phyloP scores from a whole-genome alignment of 768 basidiomycete species.

The Tylopilus plumbeoviolaceoides region DNA sequence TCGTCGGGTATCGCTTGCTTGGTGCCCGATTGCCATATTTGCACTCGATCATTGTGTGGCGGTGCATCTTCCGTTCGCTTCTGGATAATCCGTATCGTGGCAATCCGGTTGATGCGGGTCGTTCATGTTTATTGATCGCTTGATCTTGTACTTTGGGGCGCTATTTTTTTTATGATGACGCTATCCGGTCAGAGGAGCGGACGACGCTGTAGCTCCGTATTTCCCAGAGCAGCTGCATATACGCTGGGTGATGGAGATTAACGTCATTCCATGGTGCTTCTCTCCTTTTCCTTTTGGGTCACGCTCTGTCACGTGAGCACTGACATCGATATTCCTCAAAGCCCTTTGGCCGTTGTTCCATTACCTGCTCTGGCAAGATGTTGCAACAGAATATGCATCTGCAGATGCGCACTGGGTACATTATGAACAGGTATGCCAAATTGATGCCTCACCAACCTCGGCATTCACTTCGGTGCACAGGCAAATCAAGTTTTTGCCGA shows the following conservation, averaged over 20 bases:
- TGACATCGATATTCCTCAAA: slow-evolving; percentile 29
- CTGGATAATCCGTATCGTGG: slow-evolving; percentile 1
- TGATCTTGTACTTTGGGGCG: slow-evolving; percentile 5
- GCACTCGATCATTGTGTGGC: not conserved
- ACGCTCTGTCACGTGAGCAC: not conserved
- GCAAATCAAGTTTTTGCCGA: slow-evolving; percentile 84
- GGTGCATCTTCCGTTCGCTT: slow-evolving; percentile 1
- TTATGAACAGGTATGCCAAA: slow-evolving; percentile 24
- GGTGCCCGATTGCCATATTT: slow-evolving; percentile 13
- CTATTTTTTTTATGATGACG: not conserved
- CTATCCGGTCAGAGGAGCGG: not conserved
- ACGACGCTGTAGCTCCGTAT: too few species aligned
- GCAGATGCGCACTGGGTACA: slow-evolving; percentile 72
- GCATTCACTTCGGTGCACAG: slow-evolving; percentile 35
- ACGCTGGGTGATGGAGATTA: not conserved
- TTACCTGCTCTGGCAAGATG: slow-evolving; percentile 97
- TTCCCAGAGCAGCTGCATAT: not conserved
- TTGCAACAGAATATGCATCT: slow-evolving; percentile 81
- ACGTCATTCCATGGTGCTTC: not conserved
- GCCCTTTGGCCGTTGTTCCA: slow-evolving; percentile 98
- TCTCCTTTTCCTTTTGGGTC: not conserved
- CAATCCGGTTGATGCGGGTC: not conserved
- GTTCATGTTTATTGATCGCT: not conserved
- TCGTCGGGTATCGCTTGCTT: not conserved
- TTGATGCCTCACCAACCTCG: not conserved